These are phyloP conservation scores for Aciculosporium take DNA, from an alignment of 2,329 filamentous ascomycete genomes.

Conservation along the genomic window DNA sequence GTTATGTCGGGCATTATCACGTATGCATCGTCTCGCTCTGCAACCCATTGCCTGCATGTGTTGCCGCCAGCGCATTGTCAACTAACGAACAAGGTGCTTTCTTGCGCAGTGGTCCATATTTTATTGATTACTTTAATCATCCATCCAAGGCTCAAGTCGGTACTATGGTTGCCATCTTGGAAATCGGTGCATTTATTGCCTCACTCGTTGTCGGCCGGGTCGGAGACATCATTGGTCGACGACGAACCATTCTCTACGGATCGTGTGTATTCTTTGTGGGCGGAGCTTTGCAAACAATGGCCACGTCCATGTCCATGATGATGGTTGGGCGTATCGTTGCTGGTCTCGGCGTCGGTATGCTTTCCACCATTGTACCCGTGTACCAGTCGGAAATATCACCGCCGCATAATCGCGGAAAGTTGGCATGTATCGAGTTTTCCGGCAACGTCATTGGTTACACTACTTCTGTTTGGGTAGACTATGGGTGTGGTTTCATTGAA, in stretches of 20 bases:
- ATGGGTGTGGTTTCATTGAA: conserved; percentile 84
- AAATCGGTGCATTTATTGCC: conserved; percentile 82
- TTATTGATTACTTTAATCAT: conserved; percentile 84
- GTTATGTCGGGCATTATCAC: conserved; percentile 68
- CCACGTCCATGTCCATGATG: conserved; percentile 83
- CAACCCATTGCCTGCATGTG: neutral
- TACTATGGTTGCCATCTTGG: conserved; percentile 95
- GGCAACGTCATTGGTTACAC: conserved; percentile 95
- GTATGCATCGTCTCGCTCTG: conserved; percentile 27
- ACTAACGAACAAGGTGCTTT: neutral
- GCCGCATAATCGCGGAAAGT: conserved; percentile 85
- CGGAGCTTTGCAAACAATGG: conserved; percentile 70
- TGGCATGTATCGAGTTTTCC: conserved; percentile 95
- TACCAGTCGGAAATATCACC: conserved; percentile 95
- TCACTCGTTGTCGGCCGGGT: conserved; percentile 76
- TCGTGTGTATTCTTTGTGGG: conserved; percentile 78
- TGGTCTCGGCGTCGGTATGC: conserved; percentile 72
- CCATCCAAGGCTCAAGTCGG: conserved; percentile 78
- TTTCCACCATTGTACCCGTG: conserved; percentile 84
- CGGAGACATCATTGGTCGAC: conserved; percentile 80
- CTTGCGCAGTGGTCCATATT: conserved; percentile 58
- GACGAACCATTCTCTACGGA: conserved; percentile 84
- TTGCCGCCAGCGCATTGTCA: no score
- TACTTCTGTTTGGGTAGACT: conserved; percentile 96
- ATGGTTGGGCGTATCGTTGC: conserved; percentile 67